Evolutionary conservation across 169 alveolate species (phyloP), one percentile per base, ranked within the genome.

Genomic region (Plasmodium cynomolgi): DNA sequence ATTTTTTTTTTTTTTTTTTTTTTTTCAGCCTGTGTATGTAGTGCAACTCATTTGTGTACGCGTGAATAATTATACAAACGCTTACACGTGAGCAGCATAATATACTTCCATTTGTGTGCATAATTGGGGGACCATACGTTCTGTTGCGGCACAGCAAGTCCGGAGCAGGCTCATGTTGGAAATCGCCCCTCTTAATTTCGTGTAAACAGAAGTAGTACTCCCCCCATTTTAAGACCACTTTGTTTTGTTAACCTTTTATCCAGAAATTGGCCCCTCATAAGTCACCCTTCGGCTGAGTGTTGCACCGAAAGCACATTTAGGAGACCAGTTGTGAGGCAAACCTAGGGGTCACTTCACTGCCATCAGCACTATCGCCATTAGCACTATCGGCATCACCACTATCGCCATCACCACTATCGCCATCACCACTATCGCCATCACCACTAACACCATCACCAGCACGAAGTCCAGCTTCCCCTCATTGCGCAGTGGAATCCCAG

Each of bases 1-100:
- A 82, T 17, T 23, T 82, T 54, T 56, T 54, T 81, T 81, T 79
- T 79, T 41, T 37, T 72, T 81, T 50, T 82, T 82, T 82, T 50
- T 20, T 58, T 47, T 29, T 56, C 20, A 68, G 31, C 29, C 37
- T 26, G 31, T 68, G 17, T 68, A 26, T 26, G 37, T 20, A 68
- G 77, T 68, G 37, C 77, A 68, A 26, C 17, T 6, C n/a, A 68
- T 68, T 68, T 68, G 31, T 20, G 31, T 68, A 26, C 77, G 31
- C 37, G 15, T 20, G 31, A 68, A 68, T 17, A 68, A 68, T 68
- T 68, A 3, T 68, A 68, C 37, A 68, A 68, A 26, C 37, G 37
- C 77, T n/a, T 29, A 68, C 37, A 68, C 31, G 39, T 26, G 77
- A 68, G 37, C n/a, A 68, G 77, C 37, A 68, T 23, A 68, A 68